Evolutionary conservation across 176 grass and related monocot species (phyloP), one percentile per base, ranked within the genome.

Genomic region (bread wheat (Triticum aestivum)): DNA sequence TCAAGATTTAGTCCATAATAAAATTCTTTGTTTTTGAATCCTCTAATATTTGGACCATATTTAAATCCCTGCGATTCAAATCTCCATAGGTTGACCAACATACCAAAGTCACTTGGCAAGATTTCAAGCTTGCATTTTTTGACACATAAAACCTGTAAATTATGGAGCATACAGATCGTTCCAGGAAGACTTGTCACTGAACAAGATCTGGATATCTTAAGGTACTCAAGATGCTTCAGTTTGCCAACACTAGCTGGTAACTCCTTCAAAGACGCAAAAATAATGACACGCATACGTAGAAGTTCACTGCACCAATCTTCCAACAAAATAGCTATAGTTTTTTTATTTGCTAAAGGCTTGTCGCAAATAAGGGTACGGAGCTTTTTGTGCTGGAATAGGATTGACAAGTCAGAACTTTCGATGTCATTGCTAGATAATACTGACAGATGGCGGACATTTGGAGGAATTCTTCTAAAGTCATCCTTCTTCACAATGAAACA

Each of bases 221-320:
- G 14, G 84, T 49, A 80, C 6, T 65, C 37, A 34, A 86, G 84
- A 26, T 49, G 76, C 11, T 73, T 80, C 76, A 72, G 2, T 8
- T 49, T 61, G 0, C 52, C 15, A 6, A 86, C 49, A 10, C 66
- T 72, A 4, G 4, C 7, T 61, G 84, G 65, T 18, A 86, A 35
- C 0, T 20, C 24, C 2, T 4, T 1, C 0, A 1, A 0, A 2
- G n/a, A 58, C 13, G 0, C 9, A 79, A 9, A 59, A 8, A 5
- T 3, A 29, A 86, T 21, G 8, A 86, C 74, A 10, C 75, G 75
- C n/a, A 86, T 4, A 3, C 6, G 5, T 0, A 0, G 0, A 41
- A 79, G 9, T 42, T 56, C 3, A 1, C 0, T 5, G 8, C 12
- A 79, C 75, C 62, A 86, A 14, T 0, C 0, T 0, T 26, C 62